Conservation (phyloP, 2,329 filamentous ascomycete species). For the Monosporascus cannonballus region DNA sequence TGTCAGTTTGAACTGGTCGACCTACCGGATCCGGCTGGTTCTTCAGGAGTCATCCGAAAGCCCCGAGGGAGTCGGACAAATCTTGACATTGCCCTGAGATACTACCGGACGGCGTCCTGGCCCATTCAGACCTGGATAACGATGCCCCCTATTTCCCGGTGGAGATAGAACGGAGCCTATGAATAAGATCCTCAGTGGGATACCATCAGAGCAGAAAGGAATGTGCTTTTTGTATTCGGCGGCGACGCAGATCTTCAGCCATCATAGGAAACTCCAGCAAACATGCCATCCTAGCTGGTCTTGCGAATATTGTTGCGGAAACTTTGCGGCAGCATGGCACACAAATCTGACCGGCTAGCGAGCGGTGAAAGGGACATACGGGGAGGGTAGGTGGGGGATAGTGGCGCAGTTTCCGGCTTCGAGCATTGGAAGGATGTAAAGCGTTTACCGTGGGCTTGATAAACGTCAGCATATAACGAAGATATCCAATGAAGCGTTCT, state of each 20-base stretch:
- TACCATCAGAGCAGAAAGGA: neutral
- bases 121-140: slow-evolving; percentile 1
- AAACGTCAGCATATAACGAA: too few relatives aligned
- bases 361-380: slow-evolving; percentile 7
- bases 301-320: slow-evolving; percentile 2
- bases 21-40: slow-evolving; percentile 7
- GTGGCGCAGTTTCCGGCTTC: slow-evolving; percentile 6
- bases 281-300: slow-evolving; percentile 7
- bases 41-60: slow-evolving; percentile 3
- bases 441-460: too few relatives aligned
- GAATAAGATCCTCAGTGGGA: neutral
- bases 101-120: slow-evolving; percentile 2
- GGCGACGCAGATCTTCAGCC: slow-evolving; percentile 5
- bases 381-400: neutral
- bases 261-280: slow-evolving; percentile 6
- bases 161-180: slow-evolving; percentile 5
- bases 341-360: neutral
- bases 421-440: slow-evolving; percentile 5
- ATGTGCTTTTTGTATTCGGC: slow-evolving; percentile 6
- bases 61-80: slow-evolving; percentile 1
- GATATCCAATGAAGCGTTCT: too few relatives aligned
- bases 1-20: slow-evolving; percentile 8
- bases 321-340: slow-evolving; percentile 4
- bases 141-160: slow-evolving; percentile 4
- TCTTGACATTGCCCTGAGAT: slow-evolving; percentile 6